Conservation (phyloP, 2,329 filamentous ascomycete species). For the Leptoxyphium fumago region DNA sequence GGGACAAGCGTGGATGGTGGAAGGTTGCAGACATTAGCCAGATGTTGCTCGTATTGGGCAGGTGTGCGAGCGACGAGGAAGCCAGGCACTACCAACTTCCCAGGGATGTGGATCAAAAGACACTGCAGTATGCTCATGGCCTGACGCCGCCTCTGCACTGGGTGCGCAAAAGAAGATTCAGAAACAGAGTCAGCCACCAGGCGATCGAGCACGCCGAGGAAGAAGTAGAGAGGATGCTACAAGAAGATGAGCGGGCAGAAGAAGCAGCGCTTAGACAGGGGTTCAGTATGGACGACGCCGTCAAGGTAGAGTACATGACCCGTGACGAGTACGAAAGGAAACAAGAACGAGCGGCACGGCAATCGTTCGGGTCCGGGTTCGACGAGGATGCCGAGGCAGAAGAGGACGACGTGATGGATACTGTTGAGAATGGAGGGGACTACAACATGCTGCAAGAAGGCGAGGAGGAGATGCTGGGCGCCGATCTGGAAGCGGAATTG, state of each 20-base stretch:
- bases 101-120: constrained; percentile 51
- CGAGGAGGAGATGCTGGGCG: constrained; percentile 18
- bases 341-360: constrained; percentile 16
- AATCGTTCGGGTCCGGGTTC: constrained; percentile 22
- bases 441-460: constrained; percentile 25
- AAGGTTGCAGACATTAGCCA: constrained; percentile 81
- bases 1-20: constrained; percentile 76
- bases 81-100: constrained; percentile 46
- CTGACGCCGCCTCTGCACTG: constrained; percentile 80
- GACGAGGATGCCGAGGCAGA: constrained; percentile 32
- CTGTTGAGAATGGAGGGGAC: constrained; percentile 21
- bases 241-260: constrained; percentile 52
- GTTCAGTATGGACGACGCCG: constrained; percentile 5
- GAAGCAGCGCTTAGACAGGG: constrained; percentile 29
- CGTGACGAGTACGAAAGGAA: constrained; percentile 28
- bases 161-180: constrained; percentile 67
- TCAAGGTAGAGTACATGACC: constrained; percentile 8
- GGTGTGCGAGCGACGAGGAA: constrained; percentile 42
- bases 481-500: constrained; percentile 15
- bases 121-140: constrained; percentile 66
- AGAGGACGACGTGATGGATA: constrained; percentile 17
- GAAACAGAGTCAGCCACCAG: constrained; percentile 66
- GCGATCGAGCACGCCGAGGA: constrained; percentile 76
- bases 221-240: constrained; percentile 59
- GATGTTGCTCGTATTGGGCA: constrained; percentile 68